Conservation (phyloP, 768 basidiomycete genomes). For the Leccinum disarticulatum region DNA sequence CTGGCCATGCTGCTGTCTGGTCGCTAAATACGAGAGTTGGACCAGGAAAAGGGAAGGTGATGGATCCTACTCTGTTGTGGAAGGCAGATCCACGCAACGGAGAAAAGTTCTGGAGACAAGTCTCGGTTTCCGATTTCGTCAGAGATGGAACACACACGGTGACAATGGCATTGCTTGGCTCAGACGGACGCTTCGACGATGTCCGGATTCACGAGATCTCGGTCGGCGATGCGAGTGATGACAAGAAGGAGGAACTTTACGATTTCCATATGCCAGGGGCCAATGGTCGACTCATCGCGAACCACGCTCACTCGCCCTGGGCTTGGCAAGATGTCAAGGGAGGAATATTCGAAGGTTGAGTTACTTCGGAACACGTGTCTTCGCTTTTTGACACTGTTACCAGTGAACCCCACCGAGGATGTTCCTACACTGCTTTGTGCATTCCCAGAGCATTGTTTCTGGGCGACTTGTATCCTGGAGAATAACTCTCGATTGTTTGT, state of each 20-base stretch:
- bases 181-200: conserved; percentile 34
- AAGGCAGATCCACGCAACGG: conserved; percentile 23
- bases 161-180: conserved; percentile 42
- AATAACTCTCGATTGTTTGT: conserved; percentile 42
- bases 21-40: conserved; percentile 61
- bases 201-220: conserved; percentile 29
- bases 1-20: conserved; percentile 70
- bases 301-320: conserved; percentile 15
- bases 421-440: conserved; percentile 27
- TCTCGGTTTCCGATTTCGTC: conserved; percentile 19
- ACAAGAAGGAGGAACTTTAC: conserved; percentile 7
- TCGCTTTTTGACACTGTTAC: conserved; percentile 4
- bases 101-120: conserved; percentile 30
- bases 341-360: conserved; percentile 45
- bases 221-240: neutral
- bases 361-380: neutral
- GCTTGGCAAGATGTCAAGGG: conserved; percentile 49
- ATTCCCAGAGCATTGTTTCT: conserved; percentile 64
- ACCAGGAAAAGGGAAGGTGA: conserved; percentile 55
- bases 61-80: conserved; percentile 51
- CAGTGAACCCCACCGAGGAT: conserved; percentile 24
- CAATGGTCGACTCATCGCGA: conserved; percentile 50
- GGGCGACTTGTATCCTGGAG: conserved; percentile 33
- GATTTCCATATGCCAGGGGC: conserved; percentile 30
- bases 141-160: conserved; percentile 4